Percentiles rank a stretch among this genome's conserved stretches.
phyloP scores from a whole-genome alignment of 495 filamentous ascomycete genomes.

The Penicillium mononematosum region DNA sequence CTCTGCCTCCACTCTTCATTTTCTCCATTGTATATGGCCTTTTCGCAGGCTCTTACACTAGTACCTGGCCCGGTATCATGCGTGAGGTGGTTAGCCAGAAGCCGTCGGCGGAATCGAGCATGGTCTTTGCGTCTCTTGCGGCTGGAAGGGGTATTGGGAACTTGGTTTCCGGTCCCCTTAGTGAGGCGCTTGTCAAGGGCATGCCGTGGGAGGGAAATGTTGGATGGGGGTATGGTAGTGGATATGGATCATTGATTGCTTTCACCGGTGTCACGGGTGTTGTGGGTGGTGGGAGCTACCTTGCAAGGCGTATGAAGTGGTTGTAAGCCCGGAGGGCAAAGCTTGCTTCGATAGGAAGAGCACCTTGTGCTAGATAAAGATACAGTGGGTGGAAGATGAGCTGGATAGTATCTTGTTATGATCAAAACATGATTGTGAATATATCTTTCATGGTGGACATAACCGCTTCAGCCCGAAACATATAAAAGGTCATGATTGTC shows the following conservation, averaged over 20 bases:
- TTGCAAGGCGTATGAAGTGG: slow-evolving; percentile 19
- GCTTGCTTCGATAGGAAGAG: too few relatives aligned
- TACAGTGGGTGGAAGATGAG: too few relatives aligned
- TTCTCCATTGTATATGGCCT: slow-evolving; percentile 63
- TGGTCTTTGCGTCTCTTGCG: slow-evolving; percentile 56
- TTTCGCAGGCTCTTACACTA: slow-evolving; percentile 52
- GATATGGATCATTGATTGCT: slow-evolving; percentile 39
- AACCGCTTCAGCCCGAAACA: not conserved
- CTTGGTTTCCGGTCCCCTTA: slow-evolving; percentile 54
- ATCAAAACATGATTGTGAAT: not conserved
- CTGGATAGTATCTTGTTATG: too few relatives aligned
- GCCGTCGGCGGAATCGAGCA: slow-evolving; percentile 41
- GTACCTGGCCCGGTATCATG: slow-evolving; percentile 58
- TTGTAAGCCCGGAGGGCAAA: slow-evolving; percentile 1
- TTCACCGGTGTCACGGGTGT: slow-evolving; percentile 45
- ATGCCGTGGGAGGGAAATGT: slow-evolving; percentile 10
- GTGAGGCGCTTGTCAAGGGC: slow-evolving; percentile 47
- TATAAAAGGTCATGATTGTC: not conserved
- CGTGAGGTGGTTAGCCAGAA: slow-evolving; percentile 41
- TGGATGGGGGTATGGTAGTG: slow-evolving; percentile 35
- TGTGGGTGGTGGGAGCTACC: slow-evolving; percentile 36
- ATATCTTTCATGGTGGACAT: not conserved
- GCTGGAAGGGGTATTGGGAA: slow-evolving; percentile 61
- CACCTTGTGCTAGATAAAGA: too few relatives aligned
- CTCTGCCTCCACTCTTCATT: slow-evolving; percentile 51